Evolutionary conservation across 257 asterid species (phyloP).

Genomic region (Orobanche coerulescens): DNA sequence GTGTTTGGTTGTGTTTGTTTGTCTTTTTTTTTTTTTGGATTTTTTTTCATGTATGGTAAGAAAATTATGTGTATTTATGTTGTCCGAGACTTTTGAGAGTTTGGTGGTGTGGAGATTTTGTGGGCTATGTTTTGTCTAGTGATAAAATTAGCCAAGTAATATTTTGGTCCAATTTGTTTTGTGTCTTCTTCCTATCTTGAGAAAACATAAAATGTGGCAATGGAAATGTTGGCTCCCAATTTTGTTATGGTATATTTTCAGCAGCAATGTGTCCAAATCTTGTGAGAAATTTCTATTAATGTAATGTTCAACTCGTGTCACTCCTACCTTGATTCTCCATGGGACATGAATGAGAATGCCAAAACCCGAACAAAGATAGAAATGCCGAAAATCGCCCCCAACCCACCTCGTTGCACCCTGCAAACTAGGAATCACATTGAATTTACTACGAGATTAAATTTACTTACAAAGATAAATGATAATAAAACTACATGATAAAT

Average conservation of each 20-base stretch:
- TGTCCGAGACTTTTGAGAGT: not conserved
- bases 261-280: not conserved
- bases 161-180: not conserved
- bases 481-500: too few relatives aligned
- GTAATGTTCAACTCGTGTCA: too few relatives aligned
- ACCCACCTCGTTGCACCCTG: too few relatives aligned
- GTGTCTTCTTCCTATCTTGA: not conserved
- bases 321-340: too few relatives aligned
- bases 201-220: not conserved
- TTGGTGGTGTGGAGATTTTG: conserved; percentile 26
- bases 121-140: conserved; percentile 24
- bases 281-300: not conserved
- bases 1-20: not conserved
- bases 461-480: too few relatives aligned
- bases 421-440: too few relatives aligned
- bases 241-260: conserved; percentile 25
- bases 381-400: too few relatives aligned
- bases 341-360: too few relatives aligned
- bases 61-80: not conserved
- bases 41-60: conserved; percentile 1
- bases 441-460: too few relatives aligned
- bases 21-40: not conserved
- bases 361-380: too few relatives aligned
- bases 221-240: conserved; percentile 26
- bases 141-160: not conserved